Evolutionary conservation across 2,329 filamentous ascomycete species (phyloP).

Genomic region (Fusarium sp.): DNA sequence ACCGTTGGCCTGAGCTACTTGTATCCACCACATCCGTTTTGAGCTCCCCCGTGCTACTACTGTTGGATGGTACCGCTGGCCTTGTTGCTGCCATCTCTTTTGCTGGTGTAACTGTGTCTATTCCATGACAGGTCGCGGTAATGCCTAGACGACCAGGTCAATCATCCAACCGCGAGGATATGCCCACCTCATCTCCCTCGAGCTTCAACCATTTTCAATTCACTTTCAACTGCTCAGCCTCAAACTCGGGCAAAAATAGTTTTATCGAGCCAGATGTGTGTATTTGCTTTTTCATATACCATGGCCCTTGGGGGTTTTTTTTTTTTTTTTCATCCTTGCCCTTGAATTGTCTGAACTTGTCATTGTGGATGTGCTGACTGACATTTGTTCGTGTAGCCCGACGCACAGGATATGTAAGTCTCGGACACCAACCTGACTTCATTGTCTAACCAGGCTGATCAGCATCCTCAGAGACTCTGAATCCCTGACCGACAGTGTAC

Average conservation of each 20-base stretch:
- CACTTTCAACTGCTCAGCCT: constrained; percentile 48
- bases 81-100: neutral
- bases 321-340: neutral
- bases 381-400: constrained; percentile 38
- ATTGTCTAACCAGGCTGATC: constrained; percentile 25
- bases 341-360: neutral
- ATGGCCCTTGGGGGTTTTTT: neutral
- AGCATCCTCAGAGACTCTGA: constrained; percentile 46
- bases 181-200: constrained; percentile 30
- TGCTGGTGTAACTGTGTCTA: constrained; percentile 1
- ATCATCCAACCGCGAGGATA: constrained; percentile 21
- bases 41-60: constrained; percentile 9
- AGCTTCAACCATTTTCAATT: constrained; percentile 47
- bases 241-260: constrained; percentile 45
- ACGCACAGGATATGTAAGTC: constrained; percentile 42
- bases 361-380: constrained; percentile 36
- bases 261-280: constrained; percentile 52
- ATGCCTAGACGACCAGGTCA: constrained; percentile 32
- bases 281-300: constrained; percentile 6
- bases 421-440: neutral
- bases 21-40: constrained; percentile 9
- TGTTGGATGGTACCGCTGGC: neutral
- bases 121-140: constrained; percentile 15
- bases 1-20: constrained; percentile 6
- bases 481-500: constrained; percentile 57